phyloP scores from a whole-genome alignment of 495 filamentous ascomycete genomes.

The Aspergillus ostianus region DNA sequence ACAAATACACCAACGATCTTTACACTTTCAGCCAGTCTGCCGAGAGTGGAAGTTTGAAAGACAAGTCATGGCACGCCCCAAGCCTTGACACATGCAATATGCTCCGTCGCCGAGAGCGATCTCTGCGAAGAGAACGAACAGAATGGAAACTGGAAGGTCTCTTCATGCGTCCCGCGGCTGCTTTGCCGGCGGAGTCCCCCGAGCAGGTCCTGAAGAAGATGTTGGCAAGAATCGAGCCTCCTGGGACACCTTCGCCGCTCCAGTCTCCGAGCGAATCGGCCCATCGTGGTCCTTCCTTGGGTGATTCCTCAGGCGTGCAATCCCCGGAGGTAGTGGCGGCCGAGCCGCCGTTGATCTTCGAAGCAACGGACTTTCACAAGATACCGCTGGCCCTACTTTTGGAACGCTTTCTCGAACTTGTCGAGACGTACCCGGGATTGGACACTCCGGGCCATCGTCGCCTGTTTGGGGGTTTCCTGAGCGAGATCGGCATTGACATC shows the following conservation, averaged over 20 bases:
- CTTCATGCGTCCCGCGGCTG: constrained; percentile 15
- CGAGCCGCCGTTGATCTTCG: neutral
- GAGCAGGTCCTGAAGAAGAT: constrained; percentile 10
- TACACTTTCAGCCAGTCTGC: constrained; percentile 23
- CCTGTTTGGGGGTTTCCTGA: constrained; percentile 17
- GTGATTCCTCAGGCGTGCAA: neutral
- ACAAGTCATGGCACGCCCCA: constrained; percentile 19
- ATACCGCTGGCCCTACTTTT: constrained; percentile 17
- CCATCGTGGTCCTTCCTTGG: neutral
- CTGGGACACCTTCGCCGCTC: constrained; percentile 6
- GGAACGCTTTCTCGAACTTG: constrained; percentile 13
- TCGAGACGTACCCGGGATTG: constrained; percentile 17
- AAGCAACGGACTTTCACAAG: constrained; percentile 14
- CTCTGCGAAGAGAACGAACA: constrained; percentile 8
- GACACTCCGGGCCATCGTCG: constrained; percentile 19
- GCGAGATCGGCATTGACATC: constrained; percentile 11
- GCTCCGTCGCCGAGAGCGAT: constrained; percentile 20
- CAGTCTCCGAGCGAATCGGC: neutral
- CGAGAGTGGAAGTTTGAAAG: constrained; percentile 18
- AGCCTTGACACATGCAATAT: constrained; percentile 23
- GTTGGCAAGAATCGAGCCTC: constrained; percentile 7
- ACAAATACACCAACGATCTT: constrained; percentile 26
- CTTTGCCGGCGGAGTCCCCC: constrained; percentile 3
- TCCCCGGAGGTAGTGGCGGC: constrained; percentile 15
- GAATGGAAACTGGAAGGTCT: constrained; percentile 20